These are phyloP conservation scores for Cladophialophora psammophila DNA, from an alignment of 2,329 filamentous ascomycete genomes.

Conservation along the genomic window DNA sequence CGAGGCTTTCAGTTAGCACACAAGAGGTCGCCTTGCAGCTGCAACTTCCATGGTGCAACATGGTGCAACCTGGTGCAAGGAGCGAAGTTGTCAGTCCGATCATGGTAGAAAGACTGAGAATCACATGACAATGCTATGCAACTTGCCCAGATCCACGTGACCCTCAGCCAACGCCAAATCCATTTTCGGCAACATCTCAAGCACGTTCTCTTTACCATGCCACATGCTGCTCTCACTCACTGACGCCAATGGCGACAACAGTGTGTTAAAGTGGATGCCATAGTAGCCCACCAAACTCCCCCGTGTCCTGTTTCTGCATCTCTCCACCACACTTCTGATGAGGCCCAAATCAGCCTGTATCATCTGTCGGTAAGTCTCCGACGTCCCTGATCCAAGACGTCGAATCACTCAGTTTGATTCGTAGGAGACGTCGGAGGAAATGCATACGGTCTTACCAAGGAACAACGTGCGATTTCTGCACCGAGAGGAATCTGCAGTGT, in stretches of 20 bases:
- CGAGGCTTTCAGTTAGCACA: background rate
- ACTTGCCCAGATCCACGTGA: background rate
- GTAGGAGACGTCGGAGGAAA: conserved; percentile 32
- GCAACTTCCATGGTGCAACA: too few relatives aligned
- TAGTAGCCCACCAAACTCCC: background rate
- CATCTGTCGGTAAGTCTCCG: conserved; percentile 30
- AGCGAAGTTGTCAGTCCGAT: background rate
- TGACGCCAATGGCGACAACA: background rate
- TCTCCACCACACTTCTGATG: background rate
- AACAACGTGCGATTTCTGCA: conserved; percentile 1
- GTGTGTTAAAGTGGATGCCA: background rate
- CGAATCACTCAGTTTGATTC: conserved; percentile 1
- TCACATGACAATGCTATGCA: background rate
- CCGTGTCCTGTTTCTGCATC: background rate
- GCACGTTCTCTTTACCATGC: background rate
- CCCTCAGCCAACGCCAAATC: too few relatives aligned
- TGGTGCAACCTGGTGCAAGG: too few relatives aligned
- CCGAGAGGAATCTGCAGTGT: conserved; percentile 2
- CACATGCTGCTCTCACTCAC: background rate
- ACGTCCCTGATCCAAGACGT: background rate
- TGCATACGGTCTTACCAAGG: conserved; percentile 15
- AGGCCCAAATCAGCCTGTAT: conserved; percentile 28
- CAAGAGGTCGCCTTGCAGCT: too few relatives aligned
- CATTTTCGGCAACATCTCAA: conserved; percentile 1
- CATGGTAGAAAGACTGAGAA: background rate